Evolutionary conservation across 2,329 filamentous ascomycete genomes (phyloP).

Genomic region (Calonectria naviculata): DNA sequence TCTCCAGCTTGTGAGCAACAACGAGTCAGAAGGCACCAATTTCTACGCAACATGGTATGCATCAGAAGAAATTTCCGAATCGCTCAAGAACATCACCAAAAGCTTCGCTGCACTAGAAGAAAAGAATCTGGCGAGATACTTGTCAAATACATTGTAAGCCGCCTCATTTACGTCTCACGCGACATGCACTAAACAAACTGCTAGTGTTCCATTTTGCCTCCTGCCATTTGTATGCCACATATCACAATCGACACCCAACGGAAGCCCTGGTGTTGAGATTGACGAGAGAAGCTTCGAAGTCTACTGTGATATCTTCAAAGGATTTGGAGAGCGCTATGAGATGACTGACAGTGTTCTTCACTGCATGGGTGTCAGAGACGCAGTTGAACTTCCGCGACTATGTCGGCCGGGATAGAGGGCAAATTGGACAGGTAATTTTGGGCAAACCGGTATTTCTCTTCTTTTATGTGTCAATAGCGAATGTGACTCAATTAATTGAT

Average conservation of each 20-base stretch:
- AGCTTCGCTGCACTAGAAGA: neutral
- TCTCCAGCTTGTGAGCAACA: neutral
- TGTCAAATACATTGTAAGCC: conserved; percentile 22
- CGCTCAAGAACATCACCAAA: neutral
- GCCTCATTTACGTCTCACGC: neutral
- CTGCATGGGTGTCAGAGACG: too few species aligned
- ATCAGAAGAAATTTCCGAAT: conserved; percentile 8
- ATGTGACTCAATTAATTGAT: too few species aligned
- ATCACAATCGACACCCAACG: neutral
- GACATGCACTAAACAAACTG: neutral
- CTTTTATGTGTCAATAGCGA: too few species aligned
- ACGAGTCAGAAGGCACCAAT: neutral
- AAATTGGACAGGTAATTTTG: too few species aligned
- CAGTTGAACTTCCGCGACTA: too few species aligned
- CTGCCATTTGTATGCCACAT: conserved; percentile 11
- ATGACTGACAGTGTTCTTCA: conserved; percentile 3
- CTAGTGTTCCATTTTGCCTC: neutral
- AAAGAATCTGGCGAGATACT: neutral
- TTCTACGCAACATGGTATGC: conserved; percentile 11
- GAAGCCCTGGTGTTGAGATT: neutral
- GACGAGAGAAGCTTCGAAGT: neutral
- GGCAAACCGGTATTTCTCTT: too few species aligned
- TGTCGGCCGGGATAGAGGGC: too few species aligned
- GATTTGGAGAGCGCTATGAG: neutral
- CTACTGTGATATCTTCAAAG: neutral